Percentiles rank a stretch among this genome's conserved stretches.
Evolutionary conservation across 108 stramenopile genomes (phyloP).

Genomic region (Pseudonitzschia multiseries): DNA sequence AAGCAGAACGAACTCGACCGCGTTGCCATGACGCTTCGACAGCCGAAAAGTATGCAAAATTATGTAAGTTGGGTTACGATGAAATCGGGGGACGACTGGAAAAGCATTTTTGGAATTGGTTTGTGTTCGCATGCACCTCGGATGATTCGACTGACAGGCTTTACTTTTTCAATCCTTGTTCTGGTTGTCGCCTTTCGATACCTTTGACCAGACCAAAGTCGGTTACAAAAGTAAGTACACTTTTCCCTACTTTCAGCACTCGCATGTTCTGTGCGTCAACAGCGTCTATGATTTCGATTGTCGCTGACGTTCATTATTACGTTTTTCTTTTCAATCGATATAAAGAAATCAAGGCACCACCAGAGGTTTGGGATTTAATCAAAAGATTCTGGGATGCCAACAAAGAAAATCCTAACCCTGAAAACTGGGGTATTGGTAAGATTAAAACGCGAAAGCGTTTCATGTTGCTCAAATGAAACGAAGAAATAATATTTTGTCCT

Average conservation of each 20-base stretch:
- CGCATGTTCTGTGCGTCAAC: not conserved
- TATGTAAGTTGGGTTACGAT: conserved; percentile 10
- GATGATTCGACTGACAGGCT: not conserved
- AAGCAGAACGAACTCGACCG: conserved; percentile 64
- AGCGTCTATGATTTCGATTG: not conserved
- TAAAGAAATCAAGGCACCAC: conserved; percentile 60
- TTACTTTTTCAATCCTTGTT: not conserved
- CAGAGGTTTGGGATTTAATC: conserved; percentile 52
- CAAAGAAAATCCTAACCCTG: conserved; percentile 36
- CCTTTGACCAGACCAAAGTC: conserved; percentile 5
- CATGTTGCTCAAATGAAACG: not conserved
- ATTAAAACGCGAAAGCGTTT: not conserved
- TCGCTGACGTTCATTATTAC: not conserved
- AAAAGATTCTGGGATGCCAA: conserved; percentile 73
- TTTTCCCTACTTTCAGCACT: not conserved
- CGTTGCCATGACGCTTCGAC: conserved; percentile 75
- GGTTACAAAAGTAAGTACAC: conserved; percentile 16
- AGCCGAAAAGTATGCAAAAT: conserved; percentile 75
- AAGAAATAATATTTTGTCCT: not conserved
- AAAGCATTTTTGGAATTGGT: not conserved
- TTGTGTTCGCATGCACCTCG: not conserved
- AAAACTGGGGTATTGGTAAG: conserved; percentile 50
- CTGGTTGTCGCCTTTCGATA: not conserved
- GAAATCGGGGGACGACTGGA: not conserved
- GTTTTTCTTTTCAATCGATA: not conserved